Conservation (phyloP, 768 basidiomycete species). For the Cyathus striatus region DNA sequence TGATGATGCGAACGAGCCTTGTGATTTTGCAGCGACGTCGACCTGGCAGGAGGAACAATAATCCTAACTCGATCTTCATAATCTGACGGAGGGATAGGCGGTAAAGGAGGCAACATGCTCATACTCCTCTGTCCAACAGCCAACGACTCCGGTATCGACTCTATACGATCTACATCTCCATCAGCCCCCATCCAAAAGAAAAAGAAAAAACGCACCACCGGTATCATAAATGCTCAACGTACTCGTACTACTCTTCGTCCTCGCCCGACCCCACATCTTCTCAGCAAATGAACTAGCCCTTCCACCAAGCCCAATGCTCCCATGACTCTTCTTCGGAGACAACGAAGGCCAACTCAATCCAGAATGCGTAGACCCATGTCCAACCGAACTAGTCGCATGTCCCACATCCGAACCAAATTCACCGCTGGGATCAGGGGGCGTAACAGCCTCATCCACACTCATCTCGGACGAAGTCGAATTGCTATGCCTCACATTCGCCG, state of each 20-base stretch:
- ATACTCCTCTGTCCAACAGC: too few relatives aligned
- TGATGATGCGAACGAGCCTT: not conserved
- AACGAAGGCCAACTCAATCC: conserved; percentile 41
- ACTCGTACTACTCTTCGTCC: conserved; percentile 51
- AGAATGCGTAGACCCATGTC: conserved; percentile 11
- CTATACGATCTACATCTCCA: not conserved
- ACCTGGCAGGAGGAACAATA: not conserved
- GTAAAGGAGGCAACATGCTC: too few relatives aligned
- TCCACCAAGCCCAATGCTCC: conserved; percentile 32
- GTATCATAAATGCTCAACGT: conserved; percentile 29
- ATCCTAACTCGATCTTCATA: not conserved
- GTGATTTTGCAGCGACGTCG: conserved; percentile 3
- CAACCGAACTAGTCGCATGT: too few relatives aligned
- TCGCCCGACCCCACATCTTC: conserved; percentile 48
- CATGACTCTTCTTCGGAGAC: conserved; percentile 46
- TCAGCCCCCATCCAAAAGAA: not conserved
- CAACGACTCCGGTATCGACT: conserved; percentile 1
- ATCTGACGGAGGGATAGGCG: not conserved
- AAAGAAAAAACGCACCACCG: conserved; percentile 19
- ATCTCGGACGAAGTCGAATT: conserved; percentile 54
- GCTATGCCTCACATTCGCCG: conserved; percentile 48
- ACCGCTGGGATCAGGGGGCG: conserved; percentile 46
- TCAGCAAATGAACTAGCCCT: conserved; percentile 58
- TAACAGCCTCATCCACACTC: conserved; percentile 66
- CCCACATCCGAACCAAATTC: conserved; percentile 28